Percentiles rank a stretch among this genome's conserved stretches.
These are phyloP conservation scores for Ophiostoma tasmaniense DNA, from an alignment of 2,329 filamentous ascomycete genomes.

Conservation along the genomic window DNA sequence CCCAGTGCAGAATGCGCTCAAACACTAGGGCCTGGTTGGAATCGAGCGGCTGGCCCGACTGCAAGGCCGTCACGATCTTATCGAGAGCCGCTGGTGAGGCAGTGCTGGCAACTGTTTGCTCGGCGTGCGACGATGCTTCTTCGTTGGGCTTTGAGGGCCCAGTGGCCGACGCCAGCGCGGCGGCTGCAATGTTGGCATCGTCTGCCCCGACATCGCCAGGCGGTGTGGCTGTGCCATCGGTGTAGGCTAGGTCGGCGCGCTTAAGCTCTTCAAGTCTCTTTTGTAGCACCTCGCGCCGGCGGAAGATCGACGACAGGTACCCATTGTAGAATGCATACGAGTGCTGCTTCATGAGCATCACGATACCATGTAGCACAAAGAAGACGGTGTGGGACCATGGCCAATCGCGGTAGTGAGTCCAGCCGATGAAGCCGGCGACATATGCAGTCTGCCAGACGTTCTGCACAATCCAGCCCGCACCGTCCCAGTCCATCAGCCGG, in stretches of 20 bases:
- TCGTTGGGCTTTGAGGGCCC: not conserved
- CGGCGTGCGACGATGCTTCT: not conserved
- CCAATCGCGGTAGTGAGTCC: conserved; percentile 65
- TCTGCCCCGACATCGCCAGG: conserved; percentile 11
- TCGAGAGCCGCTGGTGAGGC: conserved; percentile 35
- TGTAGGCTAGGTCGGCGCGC: not conserved
- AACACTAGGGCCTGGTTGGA: conserved; percentile 55
- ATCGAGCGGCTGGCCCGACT: conserved; percentile 51
- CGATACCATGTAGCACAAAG: conserved; percentile 63
- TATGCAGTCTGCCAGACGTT: conserved; percentile 64
- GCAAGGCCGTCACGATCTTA: conserved; percentile 52
- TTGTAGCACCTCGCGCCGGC: conserved; percentile 38
- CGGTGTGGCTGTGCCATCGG: not conserved
- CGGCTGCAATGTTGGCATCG: not conserved
- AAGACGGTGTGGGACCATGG: conserved; percentile 77
- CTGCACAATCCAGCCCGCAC: conserved; percentile 64
- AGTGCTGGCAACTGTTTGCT: not conserved
- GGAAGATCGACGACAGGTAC: conserved; percentile 54
- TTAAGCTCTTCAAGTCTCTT: conserved; percentile 33
- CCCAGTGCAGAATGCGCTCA: conserved; percentile 55
- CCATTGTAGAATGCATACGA: conserved; percentile 74
- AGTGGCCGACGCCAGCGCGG: conserved; percentile 22
- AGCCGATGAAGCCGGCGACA: conserved; percentile 51
- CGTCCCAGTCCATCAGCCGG: conserved; percentile 55
- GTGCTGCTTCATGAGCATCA: conserved; percentile 79